Conservation (phyloP, 2,329 filamentous ascomycete species). For the Coniochaeta sp. region DNA sequence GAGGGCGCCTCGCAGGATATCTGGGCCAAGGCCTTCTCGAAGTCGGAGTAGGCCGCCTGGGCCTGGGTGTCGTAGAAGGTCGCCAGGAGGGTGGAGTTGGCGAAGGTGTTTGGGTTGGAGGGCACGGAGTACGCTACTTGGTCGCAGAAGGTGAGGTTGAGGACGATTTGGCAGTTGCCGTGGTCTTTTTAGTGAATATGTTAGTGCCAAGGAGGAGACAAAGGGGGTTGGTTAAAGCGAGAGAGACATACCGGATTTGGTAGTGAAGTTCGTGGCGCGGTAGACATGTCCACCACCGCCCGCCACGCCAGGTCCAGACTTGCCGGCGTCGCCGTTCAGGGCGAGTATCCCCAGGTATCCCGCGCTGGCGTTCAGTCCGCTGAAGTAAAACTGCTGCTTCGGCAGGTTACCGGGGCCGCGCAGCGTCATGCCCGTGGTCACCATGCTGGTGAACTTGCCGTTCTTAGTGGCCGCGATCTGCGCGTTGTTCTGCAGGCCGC, state of each 20-base stretch:
- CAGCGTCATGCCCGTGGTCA: constrained; percentile 59
- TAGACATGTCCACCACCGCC: constrained; percentile 75
- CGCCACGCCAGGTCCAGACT: constrained; percentile 35
- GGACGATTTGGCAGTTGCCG: constrained; percentile 78
- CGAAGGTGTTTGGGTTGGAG: constrained; percentile 59
- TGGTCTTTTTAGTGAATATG: constrained; percentile 33
- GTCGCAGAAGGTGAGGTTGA: constrained; percentile 80
- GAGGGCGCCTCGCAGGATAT: constrained; percentile 73
- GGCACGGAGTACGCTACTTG: constrained; percentile 89
- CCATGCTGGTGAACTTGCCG: constrained; percentile 36
- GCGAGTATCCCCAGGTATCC: constrained; percentile 69
- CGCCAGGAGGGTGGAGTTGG: constrained; percentile 53
- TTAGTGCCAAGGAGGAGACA: constrained; percentile 3
- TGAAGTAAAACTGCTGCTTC: constrained; percentile 84
- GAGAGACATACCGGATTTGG: constrained; percentile 58
- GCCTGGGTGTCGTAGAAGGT: constrained; percentile 75
- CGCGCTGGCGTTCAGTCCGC: constrained; percentile 63
- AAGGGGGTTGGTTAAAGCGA: background rate
- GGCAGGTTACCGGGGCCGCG: constrained; percentile 59
- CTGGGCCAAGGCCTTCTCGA: constrained; percentile 74
- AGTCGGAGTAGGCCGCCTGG: constrained; percentile 61
- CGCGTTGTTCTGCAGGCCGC: constrained; percentile 63
- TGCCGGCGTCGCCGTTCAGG: constrained; percentile 43
- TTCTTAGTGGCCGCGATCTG: constrained; percentile 52
- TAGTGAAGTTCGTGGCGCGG: constrained; percentile 63